Conservation (phyloP, 768 basidiomycete species). For the Leccinum longicurvipes region DNA sequence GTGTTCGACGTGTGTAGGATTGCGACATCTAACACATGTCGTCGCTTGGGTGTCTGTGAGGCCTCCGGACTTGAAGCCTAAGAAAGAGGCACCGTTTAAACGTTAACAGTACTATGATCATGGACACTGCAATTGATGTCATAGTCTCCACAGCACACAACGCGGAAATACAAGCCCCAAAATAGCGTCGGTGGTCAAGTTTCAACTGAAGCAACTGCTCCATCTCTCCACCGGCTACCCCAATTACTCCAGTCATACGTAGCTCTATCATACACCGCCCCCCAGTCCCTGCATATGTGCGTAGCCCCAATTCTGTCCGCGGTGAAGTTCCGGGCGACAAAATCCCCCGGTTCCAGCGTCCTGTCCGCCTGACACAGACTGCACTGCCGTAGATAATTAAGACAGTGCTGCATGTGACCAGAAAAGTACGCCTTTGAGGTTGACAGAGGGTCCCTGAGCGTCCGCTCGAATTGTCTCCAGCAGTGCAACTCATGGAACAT, state of each 20-base stretch:
- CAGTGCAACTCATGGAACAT: neutral
- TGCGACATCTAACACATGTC: too few species aligned
- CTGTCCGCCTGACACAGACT: neutral
- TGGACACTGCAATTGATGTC: too few species aligned
- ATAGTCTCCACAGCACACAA: neutral
- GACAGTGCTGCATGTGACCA: neutral
- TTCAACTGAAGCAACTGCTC: neutral
- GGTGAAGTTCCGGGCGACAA: neutral
- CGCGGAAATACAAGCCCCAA: neutral
- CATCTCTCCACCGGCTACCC: neutral
- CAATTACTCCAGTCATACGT: neutral
- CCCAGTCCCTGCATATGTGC: neutral
- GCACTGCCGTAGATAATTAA: neutral
- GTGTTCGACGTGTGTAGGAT: too few species aligned
- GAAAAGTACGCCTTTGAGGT: neutral
- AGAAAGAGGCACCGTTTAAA: too few species aligned
- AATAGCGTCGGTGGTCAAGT: neutral
- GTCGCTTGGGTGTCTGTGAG: too few species aligned
- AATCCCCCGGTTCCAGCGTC: neutral
- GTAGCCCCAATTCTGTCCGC: neutral
- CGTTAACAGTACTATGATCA: too few species aligned
- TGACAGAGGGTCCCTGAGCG: neutral
- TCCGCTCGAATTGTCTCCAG: neutral
- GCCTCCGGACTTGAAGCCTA: too few species aligned
- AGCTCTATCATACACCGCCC: neutral